Conservation (phyloP, 2,329 filamentous ascomycete genomes). For the Fusarium sp. region DNA sequence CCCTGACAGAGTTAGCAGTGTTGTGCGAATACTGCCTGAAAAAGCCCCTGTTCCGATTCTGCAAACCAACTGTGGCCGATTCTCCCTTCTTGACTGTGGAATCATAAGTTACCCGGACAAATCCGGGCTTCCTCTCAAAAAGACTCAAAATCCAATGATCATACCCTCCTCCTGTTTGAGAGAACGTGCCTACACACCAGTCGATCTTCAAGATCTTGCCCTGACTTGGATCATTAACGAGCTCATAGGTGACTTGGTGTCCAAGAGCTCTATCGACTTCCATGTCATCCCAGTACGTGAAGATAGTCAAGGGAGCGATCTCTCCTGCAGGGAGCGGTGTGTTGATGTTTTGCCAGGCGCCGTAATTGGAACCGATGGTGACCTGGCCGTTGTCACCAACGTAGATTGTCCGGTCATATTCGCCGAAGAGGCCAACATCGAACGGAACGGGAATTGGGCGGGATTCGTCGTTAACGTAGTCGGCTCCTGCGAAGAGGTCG, state of each 20-base stretch:
- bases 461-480: background rate
- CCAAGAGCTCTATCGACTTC: background rate
- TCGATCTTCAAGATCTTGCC: background rate
- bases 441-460: background rate
- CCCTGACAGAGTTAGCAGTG: background rate
- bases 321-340: fast-evolving
- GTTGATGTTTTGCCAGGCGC: background rate
- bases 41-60: background rate
- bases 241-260: background rate
- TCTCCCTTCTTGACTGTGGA: background rate
- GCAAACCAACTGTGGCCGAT: background rate
- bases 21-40: background rate
- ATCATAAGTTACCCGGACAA: background rate
- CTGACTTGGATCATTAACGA: fast-evolving
- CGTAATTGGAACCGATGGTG: background rate
- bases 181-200: background rate
- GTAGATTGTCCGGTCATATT: background rate
- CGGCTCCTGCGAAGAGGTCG: background rate
- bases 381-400: background rate
- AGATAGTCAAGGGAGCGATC: background rate
- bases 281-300: background rate
- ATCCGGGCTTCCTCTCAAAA: background rate
- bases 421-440: background rate
- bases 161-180: background rate
- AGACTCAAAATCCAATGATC: background rate